phyloP scores from a whole-genome alignment of 2,329 filamentous ascomycete genomes.

The Stromatinia cepivora region DNA sequence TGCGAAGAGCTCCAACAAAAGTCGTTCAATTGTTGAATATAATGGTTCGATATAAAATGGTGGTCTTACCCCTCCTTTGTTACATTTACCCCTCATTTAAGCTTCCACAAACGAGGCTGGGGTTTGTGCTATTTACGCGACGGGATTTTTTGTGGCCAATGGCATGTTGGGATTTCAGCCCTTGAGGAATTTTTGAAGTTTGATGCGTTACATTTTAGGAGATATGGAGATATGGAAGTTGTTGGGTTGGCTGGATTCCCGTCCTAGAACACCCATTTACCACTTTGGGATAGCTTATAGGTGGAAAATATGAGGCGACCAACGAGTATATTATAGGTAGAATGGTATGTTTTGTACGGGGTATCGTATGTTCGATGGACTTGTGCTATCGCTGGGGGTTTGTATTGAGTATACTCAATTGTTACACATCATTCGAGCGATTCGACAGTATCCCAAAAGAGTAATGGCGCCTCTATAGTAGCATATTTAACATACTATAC shows the following conservation, averaged over 20 bases:
- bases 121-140: not conserved
- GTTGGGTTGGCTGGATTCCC: not conserved
- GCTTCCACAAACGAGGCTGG: not conserved
- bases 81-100: conserved; percentile 20
- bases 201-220: not conserved
- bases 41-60: conserved; percentile 2
- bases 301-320: not conserved
- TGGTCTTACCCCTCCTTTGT: conserved; percentile 18
- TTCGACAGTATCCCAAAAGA: not conserved
- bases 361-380: too few relatives aligned
- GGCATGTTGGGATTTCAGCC: not conserved
- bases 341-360: too few relatives aligned
- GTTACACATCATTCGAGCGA: not conserved
- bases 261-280: not conserved
- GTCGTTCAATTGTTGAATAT: not conserved
- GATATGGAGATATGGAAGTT: not conserved
- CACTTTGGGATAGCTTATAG: not conserved
- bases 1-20: not conserved
- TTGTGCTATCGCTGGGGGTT: too few relatives aligned
- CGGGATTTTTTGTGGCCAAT: conserved; percentile 4
- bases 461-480: not conserved
- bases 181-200: not conserved
- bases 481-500: not conserved
- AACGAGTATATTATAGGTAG: not conserved
- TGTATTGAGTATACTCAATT: not conserved